Conservation (phyloP, 257 asterid genomes). For the Penstemon barbatus region DNA sequence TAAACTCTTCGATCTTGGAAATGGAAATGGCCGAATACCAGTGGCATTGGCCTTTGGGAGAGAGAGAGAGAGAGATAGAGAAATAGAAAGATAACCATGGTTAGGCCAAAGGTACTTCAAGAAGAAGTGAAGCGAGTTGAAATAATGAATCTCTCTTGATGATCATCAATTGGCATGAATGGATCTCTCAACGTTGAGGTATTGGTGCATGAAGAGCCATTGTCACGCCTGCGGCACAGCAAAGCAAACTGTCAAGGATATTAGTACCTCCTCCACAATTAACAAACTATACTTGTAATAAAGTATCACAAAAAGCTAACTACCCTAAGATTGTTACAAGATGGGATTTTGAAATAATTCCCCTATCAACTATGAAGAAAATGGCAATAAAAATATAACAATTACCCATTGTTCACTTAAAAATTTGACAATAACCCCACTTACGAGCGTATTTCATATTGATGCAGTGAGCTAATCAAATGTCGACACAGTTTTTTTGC, state of each 20-base stretch:
- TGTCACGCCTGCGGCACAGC: constrained; percentile 96
- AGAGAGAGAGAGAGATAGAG: constrained; percentile 24
- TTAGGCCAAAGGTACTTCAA: constrained; percentile 73
- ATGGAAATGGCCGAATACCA: constrained; percentile 45
- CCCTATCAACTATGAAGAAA: no score
- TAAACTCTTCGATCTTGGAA: constrained; percentile 25
- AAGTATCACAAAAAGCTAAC: no score
- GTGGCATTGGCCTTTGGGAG: constrained; percentile 39
- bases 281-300: no score
- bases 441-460: no score
- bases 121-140: constrained; percentile 29
- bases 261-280: constrained; percentile 41
- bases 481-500: no score
- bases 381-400: no score
- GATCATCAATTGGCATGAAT: constrained; percentile 20
- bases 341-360: no score
- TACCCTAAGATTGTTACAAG: no score
- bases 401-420: no score
- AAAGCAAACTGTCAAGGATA: constrained; percentile 88
- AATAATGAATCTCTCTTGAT: constrained; percentile 39
- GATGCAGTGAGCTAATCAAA: no score
- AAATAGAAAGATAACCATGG: constrained; percentile 70
- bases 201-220: constrained; percentile 62
- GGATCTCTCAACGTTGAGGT: constrained; percentile 66
- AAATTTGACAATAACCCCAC: no score